Base-by-base conservation (phyloP, 805 yeast genomes). In the Nakazawaea wickerhamii region DNA sequence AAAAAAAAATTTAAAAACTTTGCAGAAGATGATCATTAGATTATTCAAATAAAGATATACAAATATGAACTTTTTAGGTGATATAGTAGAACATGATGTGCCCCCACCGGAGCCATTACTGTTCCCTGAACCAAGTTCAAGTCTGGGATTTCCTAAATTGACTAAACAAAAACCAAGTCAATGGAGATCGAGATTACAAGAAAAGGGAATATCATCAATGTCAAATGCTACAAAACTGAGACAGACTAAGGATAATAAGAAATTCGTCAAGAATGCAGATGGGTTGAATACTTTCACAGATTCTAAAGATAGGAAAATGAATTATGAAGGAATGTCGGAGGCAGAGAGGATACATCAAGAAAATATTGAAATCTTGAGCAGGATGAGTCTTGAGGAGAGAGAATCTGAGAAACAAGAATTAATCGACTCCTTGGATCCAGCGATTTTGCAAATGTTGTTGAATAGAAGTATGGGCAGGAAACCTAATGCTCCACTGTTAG, bases 311-410 rank as follows among this genome's bases (percentile, higher is more conserved):
- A 25, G 38, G 23, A 38, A 41, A 9, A 37, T 44, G 13, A 35
- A 32, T 4, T 39, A 37, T 19, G 36, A 40, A 5, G 62, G 59
- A 13, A 46, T 73, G 37, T 63, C 81, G 0, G 95, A 85, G 51
- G 76, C 83, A 0, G 90, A 84, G 49, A 72, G 76, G 55, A 86
- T 89, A 18, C 91, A 87, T 57, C 57, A 73, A 43, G 95, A 89
- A 54, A 90, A 88, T 58, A 59, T 84, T 47, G 75, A 78, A 30
- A 67, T 70, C 31, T 57, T 90, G 43, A 64, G 77, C 28, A 58
- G 62, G 11, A 81, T 89, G 90, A 65, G 81, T 2, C 70, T 68
- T 2, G 81, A 75, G 14, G 88, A 89, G 54, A 72, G 86, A 27
- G 65, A 70, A 26, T 60, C 66, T 36, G 91, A 86, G 50, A 71